Percentiles rank a stretch among this genome's conserved stretches.
Conservation (phyloP, 2,329 filamentous ascomycete genomes). For the Botrytis medusae region DNA sequence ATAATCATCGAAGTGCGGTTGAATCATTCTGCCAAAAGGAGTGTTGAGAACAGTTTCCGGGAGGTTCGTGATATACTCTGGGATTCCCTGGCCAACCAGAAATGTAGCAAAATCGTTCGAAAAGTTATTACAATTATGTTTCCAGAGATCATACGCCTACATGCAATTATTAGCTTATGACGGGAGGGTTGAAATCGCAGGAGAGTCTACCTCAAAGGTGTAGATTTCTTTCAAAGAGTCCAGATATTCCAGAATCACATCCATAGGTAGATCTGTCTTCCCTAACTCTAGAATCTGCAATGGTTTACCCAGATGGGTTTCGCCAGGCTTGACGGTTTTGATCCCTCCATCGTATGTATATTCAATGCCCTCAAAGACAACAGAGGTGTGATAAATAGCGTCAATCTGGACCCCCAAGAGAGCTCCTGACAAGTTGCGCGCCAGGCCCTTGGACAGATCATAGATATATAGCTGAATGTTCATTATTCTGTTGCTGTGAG, state of each 20-base stretch:
- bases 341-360: conserved; percentile 90
- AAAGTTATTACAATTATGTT: conserved; percentile 97
- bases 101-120: conserved; percentile 91
- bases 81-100: conserved; percentile 83
- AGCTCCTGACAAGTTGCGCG: conserved; percentile 49
- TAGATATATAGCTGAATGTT: conserved; percentile 77
- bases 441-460: conserved; percentile 65
- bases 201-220: conserved; percentile 63
- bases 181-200: background rate
- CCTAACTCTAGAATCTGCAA: conserved; percentile 76
- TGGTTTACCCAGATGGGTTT: conserved; percentile 82
- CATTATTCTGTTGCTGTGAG: conserved; percentile 48
- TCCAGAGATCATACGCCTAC: conserved; percentile 83
- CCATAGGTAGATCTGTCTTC: conserved; percentile 72
- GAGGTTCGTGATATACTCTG: conserved; percentile 79
- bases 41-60: conserved; percentile 83
- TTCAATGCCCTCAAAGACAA: conserved; percentile 81
- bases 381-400: conserved; percentile 91
- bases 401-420: conserved; percentile 74
- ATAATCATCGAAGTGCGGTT: conserved; percentile 68
- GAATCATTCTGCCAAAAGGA: conserved; percentile 84
- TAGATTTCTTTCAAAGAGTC: conserved; percentile 81
- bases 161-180: conserved; percentile 23
- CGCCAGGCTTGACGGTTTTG: conserved; percentile 75
- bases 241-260: conserved; percentile 83